Evolutionary conservation across 345 rosid species (phyloP).

Genomic region (Melastoma malabathricum): DNA sequence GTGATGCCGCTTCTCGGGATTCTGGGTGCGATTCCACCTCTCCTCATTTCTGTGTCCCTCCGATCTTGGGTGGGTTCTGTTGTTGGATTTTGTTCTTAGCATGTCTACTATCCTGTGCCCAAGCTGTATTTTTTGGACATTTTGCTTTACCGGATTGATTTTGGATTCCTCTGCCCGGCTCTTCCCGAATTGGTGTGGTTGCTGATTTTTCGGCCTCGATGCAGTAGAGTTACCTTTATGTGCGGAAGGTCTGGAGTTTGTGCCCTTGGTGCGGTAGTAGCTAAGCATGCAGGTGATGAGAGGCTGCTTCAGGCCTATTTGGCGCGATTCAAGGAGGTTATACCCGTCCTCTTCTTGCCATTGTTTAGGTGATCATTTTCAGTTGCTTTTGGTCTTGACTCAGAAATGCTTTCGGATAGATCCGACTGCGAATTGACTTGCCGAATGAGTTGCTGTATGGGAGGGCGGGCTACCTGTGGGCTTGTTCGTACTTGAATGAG

Average conservation of each 20-base stretch:
- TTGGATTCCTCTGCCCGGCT: too few relatives aligned
- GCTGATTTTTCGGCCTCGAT: not conserved
- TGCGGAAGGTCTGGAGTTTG: conserved; percentile 64
- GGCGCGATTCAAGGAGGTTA: conserved; percentile 35
- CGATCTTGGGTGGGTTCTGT: not conserved
- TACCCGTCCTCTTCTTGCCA: not conserved
- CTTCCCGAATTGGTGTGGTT: too few relatives aligned
- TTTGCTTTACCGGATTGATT: too few relatives aligned
- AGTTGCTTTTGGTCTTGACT: not conserved
- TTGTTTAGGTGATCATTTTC: not conserved
- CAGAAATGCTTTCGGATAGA: conserved; percentile 16
- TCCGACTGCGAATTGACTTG: conserved; percentile 32
- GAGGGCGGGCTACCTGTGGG: conserved; percentile 53
- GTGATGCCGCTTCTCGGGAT: conserved; percentile 49
- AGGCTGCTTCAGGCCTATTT: conserved; percentile 28
- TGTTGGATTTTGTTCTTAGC: not conserved
- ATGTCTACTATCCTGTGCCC: too few relatives aligned
- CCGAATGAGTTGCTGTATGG: conserved; percentile 53
- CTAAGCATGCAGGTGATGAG: conserved; percentile 44
- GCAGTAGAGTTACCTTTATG: conserved; percentile 44
- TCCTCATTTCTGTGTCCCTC: not conserved
- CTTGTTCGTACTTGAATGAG: conserved; percentile 48
- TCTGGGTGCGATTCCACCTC: conserved; percentile 25
- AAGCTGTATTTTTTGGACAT: too few relatives aligned
- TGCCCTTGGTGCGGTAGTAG: conserved; percentile 59